phyloP scores from a whole-genome alignment of 768 basidiomycete genomes.

The Boletus rubescentipes region DNA sequence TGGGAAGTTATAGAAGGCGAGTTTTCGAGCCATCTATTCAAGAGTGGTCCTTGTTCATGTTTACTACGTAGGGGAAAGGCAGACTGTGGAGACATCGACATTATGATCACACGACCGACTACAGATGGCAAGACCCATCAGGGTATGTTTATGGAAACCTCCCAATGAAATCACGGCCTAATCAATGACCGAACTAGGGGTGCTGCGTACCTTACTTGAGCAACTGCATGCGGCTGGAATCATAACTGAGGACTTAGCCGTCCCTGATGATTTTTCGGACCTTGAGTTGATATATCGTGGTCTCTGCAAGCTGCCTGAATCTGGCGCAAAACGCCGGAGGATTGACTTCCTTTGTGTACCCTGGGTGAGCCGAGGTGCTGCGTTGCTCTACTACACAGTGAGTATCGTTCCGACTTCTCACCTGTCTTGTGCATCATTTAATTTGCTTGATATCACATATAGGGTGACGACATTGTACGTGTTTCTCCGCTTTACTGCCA shows the following conservation, averaged over 20 bases:
- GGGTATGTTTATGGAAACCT: constrained; percentile 40
- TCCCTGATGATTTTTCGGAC: constrained; percentile 64
- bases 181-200: constrained; percentile 39
- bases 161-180: not conserved
- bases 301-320: constrained; percentile 58
- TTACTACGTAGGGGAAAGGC: constrained; percentile 58
- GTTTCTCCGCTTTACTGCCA: not conserved
- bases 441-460: constrained; percentile 1
- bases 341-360: constrained; percentile 88
- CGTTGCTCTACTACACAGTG: constrained; percentile 89
- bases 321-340: constrained; percentile 54
- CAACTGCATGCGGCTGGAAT: constrained; percentile 57
- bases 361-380: constrained; percentile 76
- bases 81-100: constrained; percentile 90
- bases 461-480: constrained; percentile 90
- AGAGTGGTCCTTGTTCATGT: not conserved
- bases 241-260: constrained; percentile 76
- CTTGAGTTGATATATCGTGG: constrained; percentile 83
- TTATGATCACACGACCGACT: constrained; percentile 75
- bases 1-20: constrained; percentile 88
- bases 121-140: constrained; percentile 73
- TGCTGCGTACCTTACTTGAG: constrained; percentile 58
- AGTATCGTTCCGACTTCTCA: constrained; percentile 31
- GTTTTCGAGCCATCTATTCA: not conserved
- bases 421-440: not conserved